Conservation (phyloP, 1,284 basidiomycete genomes). For the Chalciporus sp. region DNA sequence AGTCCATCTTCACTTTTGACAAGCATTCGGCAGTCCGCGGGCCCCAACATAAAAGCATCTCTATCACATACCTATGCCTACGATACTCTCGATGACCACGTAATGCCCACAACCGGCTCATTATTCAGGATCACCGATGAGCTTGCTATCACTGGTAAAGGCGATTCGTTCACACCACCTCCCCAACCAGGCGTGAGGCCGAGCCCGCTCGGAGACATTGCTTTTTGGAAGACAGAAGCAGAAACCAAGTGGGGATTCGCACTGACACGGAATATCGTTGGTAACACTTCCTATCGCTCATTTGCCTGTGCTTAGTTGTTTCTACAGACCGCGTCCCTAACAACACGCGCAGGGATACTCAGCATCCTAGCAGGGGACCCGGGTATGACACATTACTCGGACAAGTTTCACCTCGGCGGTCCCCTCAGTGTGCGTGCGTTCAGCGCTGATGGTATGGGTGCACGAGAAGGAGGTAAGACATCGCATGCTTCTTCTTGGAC, state of each 20-base stretch:
- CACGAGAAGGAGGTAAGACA: slow-evolving; percentile 72
- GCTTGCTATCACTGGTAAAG: slow-evolving; percentile 22
- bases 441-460: slow-evolving; percentile 83
- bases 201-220: slow-evolving; percentile 51
- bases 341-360: slow-evolving; percentile 64
- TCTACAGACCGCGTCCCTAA: slow-evolving; percentile 64
- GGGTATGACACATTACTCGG: slow-evolving; percentile 56
- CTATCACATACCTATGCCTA: slow-evolving; percentile 77
- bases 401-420: slow-evolving; percentile 93
- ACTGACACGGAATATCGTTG: slow-evolving; percentile 56
- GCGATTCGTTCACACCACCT: slow-evolving; percentile 18
- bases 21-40: slow-evolving; percentile 84
- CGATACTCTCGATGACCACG: slow-evolving; percentile 81
- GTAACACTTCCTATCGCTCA: slow-evolving; percentile 26
- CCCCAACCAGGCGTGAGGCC: slow-evolving; percentile 27
- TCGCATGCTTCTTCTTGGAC: not conserved
- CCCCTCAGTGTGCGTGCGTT: slow-evolving; percentile 91
- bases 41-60: slow-evolving; percentile 82
- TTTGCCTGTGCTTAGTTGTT: not conserved
- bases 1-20: slow-evolving; percentile 10
- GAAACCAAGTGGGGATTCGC: slow-evolving; percentile 69
- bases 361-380: slow-evolving; percentile 52
- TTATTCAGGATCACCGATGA: slow-evolving; percentile 28
- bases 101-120: slow-evolving; percentile 32
- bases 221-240: slow-evolving; percentile 73